Evolutionary conservation across 345 rosid species (phyloP).

Genomic region (Ceriops zippeliana): DNA sequence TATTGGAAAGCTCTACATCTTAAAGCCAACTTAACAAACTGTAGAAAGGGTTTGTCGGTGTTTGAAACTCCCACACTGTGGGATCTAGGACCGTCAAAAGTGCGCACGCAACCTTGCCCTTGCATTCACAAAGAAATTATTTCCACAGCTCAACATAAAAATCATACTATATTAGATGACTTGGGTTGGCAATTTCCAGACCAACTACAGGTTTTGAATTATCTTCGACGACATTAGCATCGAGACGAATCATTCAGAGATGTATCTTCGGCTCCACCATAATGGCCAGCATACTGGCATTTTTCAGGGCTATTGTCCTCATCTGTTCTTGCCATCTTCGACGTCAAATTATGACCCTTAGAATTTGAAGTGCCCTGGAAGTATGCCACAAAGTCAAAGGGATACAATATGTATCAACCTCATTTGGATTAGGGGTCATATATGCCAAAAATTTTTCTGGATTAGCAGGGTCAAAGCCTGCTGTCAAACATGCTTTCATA

Average conservation of each 20-base stretch:
- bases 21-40: slow-evolving; percentile 2
- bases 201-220: not conserved
- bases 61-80: too few species aligned
- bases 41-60: not conserved
- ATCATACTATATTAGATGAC: too few species aligned
- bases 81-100: too few species aligned
- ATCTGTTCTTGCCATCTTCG: slow-evolving; percentile 46
- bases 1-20: slow-evolving; percentile 3
- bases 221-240: slow-evolving; percentile 3
- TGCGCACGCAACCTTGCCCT: too few species aligned
- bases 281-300: slow-evolving; percentile 45
- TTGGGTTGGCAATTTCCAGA: not conserved
- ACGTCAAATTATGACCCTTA: slow-evolving; percentile 42
- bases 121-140: too few species aligned
- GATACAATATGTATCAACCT: too few species aligned
- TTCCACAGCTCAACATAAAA: too few species aligned
- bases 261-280: slow-evolving; percentile 65
- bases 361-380: slow-evolving; percentile 48
- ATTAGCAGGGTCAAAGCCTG: too few species aligned
- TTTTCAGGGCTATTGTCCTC: slow-evolving; percentile 38
- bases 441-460: too few species aligned
- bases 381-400: slow-evolving; percentile 10
- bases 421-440: too few species aligned
- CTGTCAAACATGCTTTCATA: too few species aligned
- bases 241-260: slow-evolving; percentile 50